These are phyloP conservation scores for Metahyphopichia silvanorum DNA, from an alignment of 805 yeast species.

Conservation along the genomic window DNA sequence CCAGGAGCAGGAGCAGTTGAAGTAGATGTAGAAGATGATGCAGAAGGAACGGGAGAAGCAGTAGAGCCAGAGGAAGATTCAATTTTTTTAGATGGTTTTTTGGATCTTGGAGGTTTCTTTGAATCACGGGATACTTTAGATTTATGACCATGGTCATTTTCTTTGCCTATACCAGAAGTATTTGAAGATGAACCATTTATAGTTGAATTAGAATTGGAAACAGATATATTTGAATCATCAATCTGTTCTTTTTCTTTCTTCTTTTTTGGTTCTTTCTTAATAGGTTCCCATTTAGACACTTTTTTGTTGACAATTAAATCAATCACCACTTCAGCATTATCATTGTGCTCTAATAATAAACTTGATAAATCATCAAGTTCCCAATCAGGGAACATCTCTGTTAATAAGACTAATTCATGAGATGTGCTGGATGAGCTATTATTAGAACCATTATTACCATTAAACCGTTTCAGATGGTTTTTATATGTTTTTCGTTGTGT, in stretches of 20 bases:
- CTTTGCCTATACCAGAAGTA: conserved; percentile 3
- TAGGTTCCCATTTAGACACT: conserved; percentile 93
- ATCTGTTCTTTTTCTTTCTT: conserved; percentile 36
- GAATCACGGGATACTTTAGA: conserved; percentile 7
- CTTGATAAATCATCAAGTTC: conserved; percentile 75
- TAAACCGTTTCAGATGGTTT: conserved; percentile 45
- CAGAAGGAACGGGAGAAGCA: conserved; percentile 24
- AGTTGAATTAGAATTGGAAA: conserved; percentile 2
- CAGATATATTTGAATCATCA: conserved; percentile 11
- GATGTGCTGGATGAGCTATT: conserved; percentile 19
- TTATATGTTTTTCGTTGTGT: conserved; percentile 40
- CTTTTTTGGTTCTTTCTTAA: conserved; percentile 62
- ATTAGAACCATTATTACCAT: conserved; percentile 17
- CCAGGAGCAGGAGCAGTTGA: conserved; percentile 13
- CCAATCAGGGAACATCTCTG: conserved; percentile 96
- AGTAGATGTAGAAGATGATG: conserved; percentile 34
- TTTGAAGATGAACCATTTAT: conserved; percentile 4
- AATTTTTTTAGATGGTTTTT: conserved; percentile 12
- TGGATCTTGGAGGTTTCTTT: conserved; percentile 8
- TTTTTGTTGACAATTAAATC: conserved; percentile 88
- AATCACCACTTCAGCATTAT: conserved; percentile 75
- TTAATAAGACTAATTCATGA: conserved; percentile 50
- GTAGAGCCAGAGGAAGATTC: conserved; percentile 17
- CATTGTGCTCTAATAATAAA: conserved; percentile 66
- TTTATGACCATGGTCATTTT: conserved; percentile 9